A percentile compares a stretch with the other conserved stretches of the same genome.
phyloP scores from a whole-genome alignment of 176 grass and related monocot species.

The Oropetium thomaeum region DNA sequence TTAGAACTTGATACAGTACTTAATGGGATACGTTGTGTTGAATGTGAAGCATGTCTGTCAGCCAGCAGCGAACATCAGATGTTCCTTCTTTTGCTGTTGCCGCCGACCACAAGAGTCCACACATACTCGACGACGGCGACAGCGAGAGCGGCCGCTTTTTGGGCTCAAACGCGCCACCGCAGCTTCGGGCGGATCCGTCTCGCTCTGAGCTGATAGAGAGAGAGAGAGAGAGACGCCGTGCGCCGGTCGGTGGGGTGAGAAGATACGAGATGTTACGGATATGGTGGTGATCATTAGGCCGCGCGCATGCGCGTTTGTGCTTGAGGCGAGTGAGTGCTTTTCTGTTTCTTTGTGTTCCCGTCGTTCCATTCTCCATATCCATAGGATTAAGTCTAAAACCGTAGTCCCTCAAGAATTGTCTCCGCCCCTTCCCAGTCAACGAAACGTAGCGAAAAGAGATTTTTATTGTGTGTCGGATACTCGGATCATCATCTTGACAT shows the following conservation, averaged over 20 bases:
- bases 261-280: slow-evolving; percentile 28
- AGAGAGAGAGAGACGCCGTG: background rate
- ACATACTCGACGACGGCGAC: background rate
- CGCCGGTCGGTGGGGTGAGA: background rate
- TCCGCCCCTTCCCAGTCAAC: too few species aligned
- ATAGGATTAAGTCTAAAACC: too few species aligned
- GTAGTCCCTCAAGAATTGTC: too few species aligned
- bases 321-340: too few species aligned
- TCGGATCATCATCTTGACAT: too few species aligned
- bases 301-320: background rate
- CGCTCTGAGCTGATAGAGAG: too few species aligned
- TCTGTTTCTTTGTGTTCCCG: background rate
- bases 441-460: too few species aligned
- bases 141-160: background rate
- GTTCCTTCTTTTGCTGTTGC: background rate
- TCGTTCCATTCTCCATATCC: background rate
- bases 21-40: background rate
- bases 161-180: background rate
- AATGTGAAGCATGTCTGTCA: background rate
- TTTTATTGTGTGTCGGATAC: too few species aligned
- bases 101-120: background rate
- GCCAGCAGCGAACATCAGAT: background rate
- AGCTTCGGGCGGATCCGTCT: background rate
- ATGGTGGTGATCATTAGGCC: slow-evolving; percentile 7
- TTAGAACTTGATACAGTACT: background rate